These are phyloP conservation scores for Chernovozyma aurita DNA, from an alignment of 1,139 yeast species.

Conservation along the genomic window DNA sequence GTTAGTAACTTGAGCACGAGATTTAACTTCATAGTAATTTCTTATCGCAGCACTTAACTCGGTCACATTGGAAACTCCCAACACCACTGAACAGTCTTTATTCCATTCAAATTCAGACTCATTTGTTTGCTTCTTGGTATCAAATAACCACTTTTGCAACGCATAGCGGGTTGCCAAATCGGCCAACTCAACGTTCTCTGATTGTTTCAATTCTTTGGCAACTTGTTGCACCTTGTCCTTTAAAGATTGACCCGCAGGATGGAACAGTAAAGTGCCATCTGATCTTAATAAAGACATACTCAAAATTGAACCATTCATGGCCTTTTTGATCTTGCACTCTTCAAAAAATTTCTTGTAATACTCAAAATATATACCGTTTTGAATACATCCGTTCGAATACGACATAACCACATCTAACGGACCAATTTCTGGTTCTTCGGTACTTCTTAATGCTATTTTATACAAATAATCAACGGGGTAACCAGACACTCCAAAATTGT, in stretches of 20 bases:
- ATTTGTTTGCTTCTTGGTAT: slow-evolving; percentile 8
- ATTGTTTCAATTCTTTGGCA: slow-evolving; percentile 38
- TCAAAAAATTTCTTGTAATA: slow-evolving; percentile 45
- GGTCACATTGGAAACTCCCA: slow-evolving; percentile 62
- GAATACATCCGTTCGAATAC: slow-evolving; percentile 80
- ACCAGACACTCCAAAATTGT: slow-evolving; percentile 77
- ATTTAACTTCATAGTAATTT: slow-evolving; percentile 49
- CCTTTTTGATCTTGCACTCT: slow-evolving; percentile 51
- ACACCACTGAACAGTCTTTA: slow-evolving; percentile 54
- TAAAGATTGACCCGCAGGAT: slow-evolving; percentile 70
- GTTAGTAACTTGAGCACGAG: slow-evolving; percentile 23
- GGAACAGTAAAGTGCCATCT: slow-evolving; percentile 66
- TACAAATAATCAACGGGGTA: slow-evolving; percentile 73
- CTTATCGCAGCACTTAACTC: slow-evolving; percentile 65
- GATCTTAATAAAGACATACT: slow-evolving; percentile 83
- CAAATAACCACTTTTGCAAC: slow-evolving; percentile 51
- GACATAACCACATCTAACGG: slow-evolving; percentile 71
- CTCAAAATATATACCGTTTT: slow-evolving; percentile 56
- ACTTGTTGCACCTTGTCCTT: slow-evolving; percentile 50
- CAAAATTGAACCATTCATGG: slow-evolving; percentile 79
- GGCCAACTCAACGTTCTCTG: slow-evolving; percentile 59
- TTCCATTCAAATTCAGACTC: slow-evolving; percentile 18
- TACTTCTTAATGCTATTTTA: slow-evolving; percentile 32
- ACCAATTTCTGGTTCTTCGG: slow-evolving; percentile 30
- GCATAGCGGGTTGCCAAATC: slow-evolving; percentile 80